Conservation (phyloP, 2,329 filamentous ascomycete species). For the Fonsecaea erecta region DNA sequence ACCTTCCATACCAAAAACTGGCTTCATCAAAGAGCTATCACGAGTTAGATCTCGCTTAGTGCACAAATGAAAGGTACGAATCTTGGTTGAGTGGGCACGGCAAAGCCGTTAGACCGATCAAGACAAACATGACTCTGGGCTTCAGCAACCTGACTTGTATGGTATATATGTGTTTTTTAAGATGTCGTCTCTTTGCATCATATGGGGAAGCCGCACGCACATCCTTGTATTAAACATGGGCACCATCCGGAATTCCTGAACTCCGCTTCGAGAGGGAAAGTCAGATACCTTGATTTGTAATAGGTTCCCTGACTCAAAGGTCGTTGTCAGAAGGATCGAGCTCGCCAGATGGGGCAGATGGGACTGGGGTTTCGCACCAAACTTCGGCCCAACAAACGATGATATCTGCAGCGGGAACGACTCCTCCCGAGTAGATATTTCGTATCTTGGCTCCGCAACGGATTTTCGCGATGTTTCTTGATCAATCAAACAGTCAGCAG, state of each 20-base stretch:
- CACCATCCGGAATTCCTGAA: not conserved
- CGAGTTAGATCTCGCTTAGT: conserved; percentile 2
- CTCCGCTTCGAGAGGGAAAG: not conserved
- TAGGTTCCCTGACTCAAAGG: not conserved
- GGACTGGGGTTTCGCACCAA: conserved; percentile 16
- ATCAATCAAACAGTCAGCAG: not conserved
- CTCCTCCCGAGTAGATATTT: not conserved
- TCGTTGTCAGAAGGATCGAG: not conserved
- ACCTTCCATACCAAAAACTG: not conserved
- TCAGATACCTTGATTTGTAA: not conserved
- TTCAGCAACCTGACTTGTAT: not conserved
- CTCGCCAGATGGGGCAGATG: not conserved
- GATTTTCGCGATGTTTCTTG: not conserved
- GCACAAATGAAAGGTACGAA: not conserved
- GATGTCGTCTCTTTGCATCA: not conserved
- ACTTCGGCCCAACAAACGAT: conserved; percentile 10
- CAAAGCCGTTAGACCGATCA: not conserved
- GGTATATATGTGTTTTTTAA: not conserved
- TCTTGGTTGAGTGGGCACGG: not conserved
- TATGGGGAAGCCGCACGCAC: not conserved
- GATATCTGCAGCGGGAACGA: not conserved
- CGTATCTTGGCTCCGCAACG: conserved; percentile 4
- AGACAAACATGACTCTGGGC: not conserved
- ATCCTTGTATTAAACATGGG: no score
- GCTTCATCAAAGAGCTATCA: conserved; percentile 5